These are phyloP conservation scores for Rhamnella rubrinervis DNA, from an alignment of 331 rosid genomes.

Conservation along the genomic window DNA sequence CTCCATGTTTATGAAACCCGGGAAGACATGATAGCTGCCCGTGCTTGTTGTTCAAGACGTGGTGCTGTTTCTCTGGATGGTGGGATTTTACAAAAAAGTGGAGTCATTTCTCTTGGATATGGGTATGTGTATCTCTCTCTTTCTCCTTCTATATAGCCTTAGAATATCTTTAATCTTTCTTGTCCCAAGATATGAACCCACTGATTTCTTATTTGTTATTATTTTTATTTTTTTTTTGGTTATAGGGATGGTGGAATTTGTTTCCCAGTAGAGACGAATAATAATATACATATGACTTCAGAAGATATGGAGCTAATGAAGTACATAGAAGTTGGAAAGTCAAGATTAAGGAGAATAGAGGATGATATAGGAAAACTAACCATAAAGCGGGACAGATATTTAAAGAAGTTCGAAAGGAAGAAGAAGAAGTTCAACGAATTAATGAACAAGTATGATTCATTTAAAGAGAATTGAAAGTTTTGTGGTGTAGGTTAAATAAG, in stretches of 20 bases:
- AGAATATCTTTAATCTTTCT: background rate
- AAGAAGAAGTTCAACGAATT: background rate
- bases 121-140: conserved; percentile 34
- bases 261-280: conserved; percentile 29
- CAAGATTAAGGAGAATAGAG: background rate
- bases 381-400: background rate
- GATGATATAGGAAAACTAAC: background rate
- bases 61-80: conserved; percentile 82
- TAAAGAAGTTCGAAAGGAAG: conserved; percentile 12
- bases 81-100: conserved; percentile 56
- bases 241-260: conserved; percentile 36
- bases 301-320: conserved; percentile 7
- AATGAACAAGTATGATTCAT: background rate
- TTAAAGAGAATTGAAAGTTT: background rate
- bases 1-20: conserved; percentile 68
- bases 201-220: background rate
- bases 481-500: no score
- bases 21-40: conserved; percentile 60
- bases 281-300: background rate
- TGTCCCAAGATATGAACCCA: no score
- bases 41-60: conserved; percentile 43
- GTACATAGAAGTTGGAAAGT: conserved; percentile 22
- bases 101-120: conserved; percentile 48
- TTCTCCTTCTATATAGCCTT: background rate
- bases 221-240: background rate